Base-by-base conservation (phyloP, 768 basidiomycete species). In the Lentinula detonsa region DNA sequence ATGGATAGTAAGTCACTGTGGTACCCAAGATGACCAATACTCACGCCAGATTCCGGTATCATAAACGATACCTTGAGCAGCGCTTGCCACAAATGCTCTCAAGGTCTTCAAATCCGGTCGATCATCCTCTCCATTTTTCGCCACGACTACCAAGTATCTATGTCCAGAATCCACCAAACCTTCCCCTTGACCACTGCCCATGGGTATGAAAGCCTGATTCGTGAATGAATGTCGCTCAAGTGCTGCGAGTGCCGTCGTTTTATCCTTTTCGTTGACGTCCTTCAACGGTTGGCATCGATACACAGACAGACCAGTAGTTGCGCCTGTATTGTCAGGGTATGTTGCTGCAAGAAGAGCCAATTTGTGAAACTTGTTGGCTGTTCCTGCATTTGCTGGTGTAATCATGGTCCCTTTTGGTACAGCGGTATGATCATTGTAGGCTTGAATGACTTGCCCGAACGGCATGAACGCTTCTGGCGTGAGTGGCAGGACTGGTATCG, bases 131-230 rank as follows among this genome's bases (percentile, higher is more conserved):
- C 89, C 91, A 62, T 90, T 93, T 68, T 88, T 73, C 10, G 93
- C 92, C 1, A 94, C 96, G 16, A 96, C 86, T 10, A 95, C 93
- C 48, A 98, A 75, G 71, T 96, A 96, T 37, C 75, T 72, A 28
- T 75, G 72, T 0, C 80, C 82, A 5, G 82, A 75, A 23, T 83
- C 81, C 28, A 64, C 71, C 64, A 82, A 74, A 34, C 76, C 77
- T 64, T 82, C 81, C 45, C 73, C 81, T 45, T 66, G 72, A 23
- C 82, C 84, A 43, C 75, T 72, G 4, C 93, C 92, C 92, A 98
- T 94, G 8, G 97, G 96, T 60, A 98, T 83, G 72, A 98, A 98
- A 5, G 90, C 87, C 71, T 98, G 96, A 65, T 88, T 96, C 11
- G 91, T 95, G 71, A 81, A 90, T 33, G 87, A 81, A 69, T 99